Percentiles rank a stretch among this genome's conserved stretches.
These are phyloP conservation scores for Cladosporium cucumerinum DNA, from an alignment of 2,329 filamentous ascomycete genomes.

Conservation along the genomic window DNA sequence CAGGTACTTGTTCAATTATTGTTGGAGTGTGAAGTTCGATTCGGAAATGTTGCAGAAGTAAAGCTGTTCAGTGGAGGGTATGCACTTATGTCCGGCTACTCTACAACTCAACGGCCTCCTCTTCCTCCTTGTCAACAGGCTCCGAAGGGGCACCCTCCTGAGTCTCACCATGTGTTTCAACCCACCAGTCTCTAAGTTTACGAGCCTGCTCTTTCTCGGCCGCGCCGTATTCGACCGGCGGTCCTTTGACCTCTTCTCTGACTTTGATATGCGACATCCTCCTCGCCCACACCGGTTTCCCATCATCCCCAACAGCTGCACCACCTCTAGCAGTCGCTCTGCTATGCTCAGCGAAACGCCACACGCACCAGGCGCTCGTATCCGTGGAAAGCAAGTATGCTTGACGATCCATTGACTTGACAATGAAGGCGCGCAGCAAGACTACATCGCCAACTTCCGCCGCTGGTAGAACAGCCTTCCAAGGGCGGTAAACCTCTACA, in stretches of 20 bases:
- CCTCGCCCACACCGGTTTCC: slow-evolving; percentile 29
- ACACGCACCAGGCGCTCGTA: slow-evolving; percentile 47
- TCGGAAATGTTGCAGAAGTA: not conserved
- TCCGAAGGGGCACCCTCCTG: not conserved
- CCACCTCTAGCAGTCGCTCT: slow-evolving; percentile 1
- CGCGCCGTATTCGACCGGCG: slow-evolving; percentile 44
- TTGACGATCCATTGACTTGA: slow-evolving; percentile 40
- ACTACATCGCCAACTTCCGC: slow-evolving; percentile 44
- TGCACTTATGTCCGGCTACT: not conserved
- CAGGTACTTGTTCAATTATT: not conserved
- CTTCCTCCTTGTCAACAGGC: not conserved
- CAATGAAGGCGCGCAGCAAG: slow-evolving; percentile 42
- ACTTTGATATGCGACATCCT: slow-evolving; percentile 20
- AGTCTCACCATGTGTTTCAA: not conserved
- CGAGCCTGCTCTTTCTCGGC: slow-evolving; percentile 44
- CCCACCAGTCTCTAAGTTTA: slow-evolving; percentile 42
- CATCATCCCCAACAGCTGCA: slow-evolving; percentile 20
- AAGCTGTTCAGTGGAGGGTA: not conserved
- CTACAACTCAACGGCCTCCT: not conserved
- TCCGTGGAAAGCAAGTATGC: slow-evolving; percentile 41
- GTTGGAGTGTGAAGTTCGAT: too few species aligned
- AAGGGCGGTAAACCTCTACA: slow-evolving; percentile 46
- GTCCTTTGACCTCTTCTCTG: slow-evolving; percentile 45
- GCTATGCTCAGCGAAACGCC: slow-evolving; percentile 34
- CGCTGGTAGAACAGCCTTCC: slow-evolving; percentile 40